These are phyloP conservation scores for Vanrija pseudolonga DNA, from an alignment of 1,284 basidiomycete species.

Conservation along the genomic window DNA sequence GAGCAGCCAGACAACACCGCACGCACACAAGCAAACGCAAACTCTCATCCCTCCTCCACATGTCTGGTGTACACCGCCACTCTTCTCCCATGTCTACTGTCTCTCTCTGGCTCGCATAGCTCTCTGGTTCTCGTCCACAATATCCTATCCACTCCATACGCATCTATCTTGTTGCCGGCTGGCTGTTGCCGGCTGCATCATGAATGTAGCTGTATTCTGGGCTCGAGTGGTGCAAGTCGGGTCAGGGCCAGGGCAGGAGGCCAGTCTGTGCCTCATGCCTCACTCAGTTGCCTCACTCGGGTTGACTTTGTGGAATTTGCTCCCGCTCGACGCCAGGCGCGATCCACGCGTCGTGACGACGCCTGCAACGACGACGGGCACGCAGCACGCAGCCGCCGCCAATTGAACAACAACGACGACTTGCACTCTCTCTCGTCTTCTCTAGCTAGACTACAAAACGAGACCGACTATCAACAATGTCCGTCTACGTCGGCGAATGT, in stretches of 20 bases:
- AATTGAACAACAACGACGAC: background rate
- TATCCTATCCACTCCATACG: constrained; percentile 6
- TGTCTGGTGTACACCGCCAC: background rate
- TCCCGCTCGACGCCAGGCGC: background rate
- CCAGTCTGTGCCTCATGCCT: background rate
- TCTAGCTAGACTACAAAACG: too few relatives aligned
- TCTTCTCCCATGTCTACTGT: background rate
- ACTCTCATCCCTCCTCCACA: background rate
- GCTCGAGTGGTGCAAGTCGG: too few relatives aligned
- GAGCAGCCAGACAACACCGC: background rate
- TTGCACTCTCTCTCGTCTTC: background rate
- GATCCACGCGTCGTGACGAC: too few relatives aligned
- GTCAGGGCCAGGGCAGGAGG: background rate
- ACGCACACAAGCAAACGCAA: background rate
- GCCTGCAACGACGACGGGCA: too few relatives aligned
- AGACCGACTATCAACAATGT: constrained; percentile 28
- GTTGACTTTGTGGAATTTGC: background rate
- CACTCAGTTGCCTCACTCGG: background rate
- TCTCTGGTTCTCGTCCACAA: too few relatives aligned
- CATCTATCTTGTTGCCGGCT: constrained; percentile 14
- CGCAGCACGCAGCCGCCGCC: too few relatives aligned
- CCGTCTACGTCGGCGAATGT: constrained; percentile 44
- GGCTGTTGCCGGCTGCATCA: constrained; percentile 5
- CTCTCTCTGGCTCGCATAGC: background rate
- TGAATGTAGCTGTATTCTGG: constrained; percentile 19